Evolutionary conservation across 2,329 filamentous ascomycete genomes (phyloP), one percentile per base, ranked within the genome.

Genomic region (Botryotinia convoluta): DNA sequence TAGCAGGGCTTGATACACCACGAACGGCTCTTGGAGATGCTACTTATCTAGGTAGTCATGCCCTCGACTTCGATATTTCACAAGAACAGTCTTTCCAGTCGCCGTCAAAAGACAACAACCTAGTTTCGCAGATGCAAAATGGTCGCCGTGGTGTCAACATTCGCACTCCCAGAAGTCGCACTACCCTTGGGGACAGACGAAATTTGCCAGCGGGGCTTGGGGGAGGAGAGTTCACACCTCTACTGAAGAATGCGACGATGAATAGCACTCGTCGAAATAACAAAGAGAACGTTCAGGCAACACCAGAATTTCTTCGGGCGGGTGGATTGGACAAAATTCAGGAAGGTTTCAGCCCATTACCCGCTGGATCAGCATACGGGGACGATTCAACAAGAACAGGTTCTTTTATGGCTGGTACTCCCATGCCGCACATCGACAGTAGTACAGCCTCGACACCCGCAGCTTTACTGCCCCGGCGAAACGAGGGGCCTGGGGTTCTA

Each of bases 51-150:
- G 89, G 84, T 82, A 85, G 90, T 83, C 83, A 75, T 69, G 88
- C 83, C 84, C 85, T 90, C 78, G 91, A 94, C 80, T 90, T 97
- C 80, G 94, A 97, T 79, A 90, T 95, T 77, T 97, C 94, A 70
- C 91, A 94, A 79, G 94, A 97, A 81, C 90, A 93, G 73, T 96
- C 95, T 1, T 97, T 98, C 78, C 89, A 91, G 73, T 94, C 93
- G 44, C 95, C 92, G 37, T 88, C 87, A 42, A 95, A 93, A 82
- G 89, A 91, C 81, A 85, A 91, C 80, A 89, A 90, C 79, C 84
- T 98, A 37, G 84, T 97, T 65, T 90, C 91, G 75, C 90, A 93
- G 76, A 87, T 96, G 80, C 90, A 90, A 77, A 92, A 92, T 81
- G 89, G 89, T 76, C 86, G 84, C 77, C 82, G 86, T 77, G 84